A percentile compares a stretch with the other conserved stretches of the same genome.
Evolutionary conservation across 1,139 yeast species (phyloP).

Genomic region (Entelexis sorbosivorans): DNA sequence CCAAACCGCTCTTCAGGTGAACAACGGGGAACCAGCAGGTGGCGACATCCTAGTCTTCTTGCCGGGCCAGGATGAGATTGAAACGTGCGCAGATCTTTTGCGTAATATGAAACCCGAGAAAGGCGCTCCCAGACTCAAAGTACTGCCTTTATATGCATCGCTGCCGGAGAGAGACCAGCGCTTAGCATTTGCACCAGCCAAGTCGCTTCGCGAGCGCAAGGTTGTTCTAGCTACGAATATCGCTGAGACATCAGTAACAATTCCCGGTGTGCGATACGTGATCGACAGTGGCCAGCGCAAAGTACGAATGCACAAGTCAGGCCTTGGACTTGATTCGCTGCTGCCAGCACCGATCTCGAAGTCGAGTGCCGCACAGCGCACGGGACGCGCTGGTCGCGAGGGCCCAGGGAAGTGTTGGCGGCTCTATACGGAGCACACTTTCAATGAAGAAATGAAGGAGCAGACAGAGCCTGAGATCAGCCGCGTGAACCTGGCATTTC

Average conservation of each 20-base stretch:
- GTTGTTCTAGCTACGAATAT: constrained; percentile 86
- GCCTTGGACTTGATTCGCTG: constrained; percentile 78
- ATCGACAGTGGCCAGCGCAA: constrained; percentile 86
- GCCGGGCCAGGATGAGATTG: constrained; percentile 97
- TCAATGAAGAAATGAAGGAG: constrained; percentile 40
- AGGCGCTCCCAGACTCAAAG: constrained; percentile 63
- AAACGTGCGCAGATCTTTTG: constrained; percentile 59
- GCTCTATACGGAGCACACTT: constrained; percentile 65
- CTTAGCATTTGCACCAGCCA: constrained; percentile 54
- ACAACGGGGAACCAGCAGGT: constrained; percentile 51
- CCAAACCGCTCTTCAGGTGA: constrained; percentile 65
- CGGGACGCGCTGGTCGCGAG: constrained; percentile 99
- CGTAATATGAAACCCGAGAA: constrained; percentile 50
- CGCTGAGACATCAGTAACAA: constrained; percentile 95
- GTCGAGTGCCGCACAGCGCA: constrained; percentile 89
- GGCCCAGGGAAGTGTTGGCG: constrained; percentile 81
- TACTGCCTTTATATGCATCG: constrained; percentile 87
- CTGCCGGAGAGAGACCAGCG: constrained; percentile 76
- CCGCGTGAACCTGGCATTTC: constrained; percentile 74
- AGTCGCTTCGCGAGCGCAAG: constrained; percentile 45
- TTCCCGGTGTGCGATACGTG: constrained; percentile 89
- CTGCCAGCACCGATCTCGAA: constrained; percentile 86
- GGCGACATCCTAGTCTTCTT: constrained; percentile 87
- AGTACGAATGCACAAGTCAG: constrained; percentile 90
- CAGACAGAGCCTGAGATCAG: constrained; percentile 91